A percentile compares a stretch with the other conserved stretches of the same genome.
These are phyloP conservation scores for Eimeria tenella DNA, from an alignment of 169 alveolate species.

Conservation along the genomic window DNA sequence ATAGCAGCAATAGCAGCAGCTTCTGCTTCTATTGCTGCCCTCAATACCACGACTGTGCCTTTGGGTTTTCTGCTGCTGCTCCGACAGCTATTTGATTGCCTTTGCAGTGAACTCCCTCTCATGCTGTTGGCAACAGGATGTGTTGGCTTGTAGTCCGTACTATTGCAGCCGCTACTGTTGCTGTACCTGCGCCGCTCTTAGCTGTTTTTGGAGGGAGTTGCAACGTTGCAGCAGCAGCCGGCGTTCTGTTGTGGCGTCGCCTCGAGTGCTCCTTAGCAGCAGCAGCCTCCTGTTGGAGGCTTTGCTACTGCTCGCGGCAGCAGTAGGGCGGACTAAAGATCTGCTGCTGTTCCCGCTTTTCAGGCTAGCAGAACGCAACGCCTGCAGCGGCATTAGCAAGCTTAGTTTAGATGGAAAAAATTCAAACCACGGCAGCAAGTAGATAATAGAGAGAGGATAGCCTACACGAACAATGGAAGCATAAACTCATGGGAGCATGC, in stretches of 20 bases:
- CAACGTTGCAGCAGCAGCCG: constrained; percentile 30
- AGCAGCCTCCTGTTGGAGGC: neutral
- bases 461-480: neutral
- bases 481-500: neutral
- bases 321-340: neutral
- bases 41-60: too few relatives aligned
- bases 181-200: constrained; percentile 21
- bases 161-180: constrained; percentile 16
- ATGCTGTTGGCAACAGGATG: too few relatives aligned
- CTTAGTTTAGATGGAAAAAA: neutral
- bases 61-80: too few relatives aligned
- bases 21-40: neutral
- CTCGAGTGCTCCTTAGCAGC: constrained; percentile 20
- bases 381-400: constrained; percentile 53
- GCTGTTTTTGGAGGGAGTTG: constrained; percentile 10
- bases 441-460: neutral
- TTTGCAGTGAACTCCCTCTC: too few relatives aligned
- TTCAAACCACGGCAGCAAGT: neutral
- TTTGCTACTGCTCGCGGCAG: constrained; percentile 22
- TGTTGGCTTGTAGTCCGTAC: neutral
- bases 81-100: too few relatives aligned
- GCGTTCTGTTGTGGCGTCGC: constrained; percentile 52
- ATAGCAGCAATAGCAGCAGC: neutral
- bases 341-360: constrained; percentile 4
- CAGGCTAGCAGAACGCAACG: neutral